Base-by-base conservation (phyloP, 2,329 filamentous ascomycete species). In the Fusarium neocosmosporiellum region DNA sequence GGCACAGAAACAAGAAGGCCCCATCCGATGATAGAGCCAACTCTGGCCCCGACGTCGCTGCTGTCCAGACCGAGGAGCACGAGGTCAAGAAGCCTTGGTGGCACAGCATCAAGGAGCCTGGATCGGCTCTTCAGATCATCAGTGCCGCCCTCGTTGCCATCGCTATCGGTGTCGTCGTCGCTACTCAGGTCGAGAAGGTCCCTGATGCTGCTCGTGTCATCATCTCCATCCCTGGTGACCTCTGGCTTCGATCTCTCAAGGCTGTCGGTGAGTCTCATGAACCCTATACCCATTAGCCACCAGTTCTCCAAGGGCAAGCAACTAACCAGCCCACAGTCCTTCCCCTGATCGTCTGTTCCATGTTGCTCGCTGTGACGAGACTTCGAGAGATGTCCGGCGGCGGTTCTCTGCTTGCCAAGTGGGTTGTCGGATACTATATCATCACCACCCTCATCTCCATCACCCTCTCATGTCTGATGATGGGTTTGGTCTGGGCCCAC, bases 391-490 rank as follows among this genome's bases (percentile, higher is more conserved):
- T 88, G 83, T 79, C 83, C 13, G 75, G 81, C 11, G 82, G 83
- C 14, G 86, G 83, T 8, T 81, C 80, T 13, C 78, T 78, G 59
- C 81, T 88, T 0, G 87, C 86, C n/a, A 78, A 76, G 29, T 87
- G 83, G 84, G 86, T 86, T 1, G 81, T 88, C 22, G 80, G 81
- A 18, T 88, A 86, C 78, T 88, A 88, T 54, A 71, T 88, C 16
- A 22, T 81, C 22, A 88, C 87, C 4, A 88, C 87, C 0, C 70
- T 88, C 8, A 50, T 88, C 13, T 86, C 87, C 67, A 85, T 88
- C 53, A 78, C 84, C 1, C 80, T 87, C 63, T 85, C 82, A 37
- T 84, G 82, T 65, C 80, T 88, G 43, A 78, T 88, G 53, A 83
- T 84, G 46, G 82, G 82, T 4, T 79, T 86, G 1, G 84, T 86